A percentile compares a stretch with the other conserved stretches of the same genome.
phyloP scores from a whole-genome alignment of 345 rosid genomes.

The Diplotaxis tenuifolia region DNA sequence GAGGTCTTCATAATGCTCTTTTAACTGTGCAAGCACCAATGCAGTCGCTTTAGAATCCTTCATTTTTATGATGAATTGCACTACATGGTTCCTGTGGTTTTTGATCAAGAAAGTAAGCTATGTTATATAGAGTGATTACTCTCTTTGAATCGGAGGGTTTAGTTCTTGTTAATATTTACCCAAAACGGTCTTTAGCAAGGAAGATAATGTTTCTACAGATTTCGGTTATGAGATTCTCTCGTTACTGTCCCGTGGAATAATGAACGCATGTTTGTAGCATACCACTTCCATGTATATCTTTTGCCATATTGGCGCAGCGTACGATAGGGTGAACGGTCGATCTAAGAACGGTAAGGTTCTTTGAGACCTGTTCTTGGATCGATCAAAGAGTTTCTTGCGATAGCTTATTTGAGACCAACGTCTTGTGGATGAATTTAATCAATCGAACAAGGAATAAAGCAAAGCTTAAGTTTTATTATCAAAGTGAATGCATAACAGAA shows the following conservation, averaged over 20 bases:
- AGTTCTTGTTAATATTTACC: conserved; percentile 37
- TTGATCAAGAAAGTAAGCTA: not conserved
- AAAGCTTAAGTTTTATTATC: too few relatives aligned
- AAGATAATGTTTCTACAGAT: conserved; percentile 46
- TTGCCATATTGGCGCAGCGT: conserved; percentile 48
- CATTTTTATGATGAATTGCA: conserved; percentile 46
- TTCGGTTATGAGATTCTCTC: conserved; percentile 39
- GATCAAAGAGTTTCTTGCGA: too few relatives aligned
- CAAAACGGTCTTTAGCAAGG: conserved; percentile 52
- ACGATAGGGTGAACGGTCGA: too few relatives aligned
- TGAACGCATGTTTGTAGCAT: conserved; percentile 50
- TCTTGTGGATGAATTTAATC: too few relatives aligned
- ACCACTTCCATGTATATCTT: conserved; percentile 54
- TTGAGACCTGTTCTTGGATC: too few relatives aligned
- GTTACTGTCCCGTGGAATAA: conserved; percentile 42
- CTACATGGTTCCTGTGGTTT: conserved; percentile 49
- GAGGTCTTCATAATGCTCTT: conserved; percentile 51
- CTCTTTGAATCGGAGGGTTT: not conserved
- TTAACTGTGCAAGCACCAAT: conserved; percentile 40
- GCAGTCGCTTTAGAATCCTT: conserved; percentile 35
- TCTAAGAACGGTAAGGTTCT: too few relatives aligned
- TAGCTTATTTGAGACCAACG: too few relatives aligned
- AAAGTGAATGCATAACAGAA: too few relatives aligned
- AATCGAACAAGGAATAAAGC: too few relatives aligned
- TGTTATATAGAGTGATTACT: not conserved